Evolutionary conservation across 2,329 filamentous ascomycete species (phyloP).

Genomic region (Beauveria rudraprayagi): DNA sequence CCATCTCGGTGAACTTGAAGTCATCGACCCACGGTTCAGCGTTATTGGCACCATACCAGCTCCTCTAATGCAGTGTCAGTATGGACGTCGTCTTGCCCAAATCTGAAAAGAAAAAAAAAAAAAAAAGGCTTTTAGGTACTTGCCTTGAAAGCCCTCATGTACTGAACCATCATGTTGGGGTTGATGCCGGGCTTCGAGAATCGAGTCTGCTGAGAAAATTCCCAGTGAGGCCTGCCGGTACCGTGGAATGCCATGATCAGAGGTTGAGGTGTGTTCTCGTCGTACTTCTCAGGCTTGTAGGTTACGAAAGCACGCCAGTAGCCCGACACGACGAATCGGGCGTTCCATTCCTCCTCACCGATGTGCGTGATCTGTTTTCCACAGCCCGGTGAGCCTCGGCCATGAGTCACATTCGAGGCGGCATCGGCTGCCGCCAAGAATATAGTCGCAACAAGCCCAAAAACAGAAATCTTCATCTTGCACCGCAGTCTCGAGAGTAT

Average conservation of each 20-base stretch:
- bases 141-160: slow-evolving; percentile 33
- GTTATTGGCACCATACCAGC: slow-evolving; percentile 29
- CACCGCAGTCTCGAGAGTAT: too few relatives aligned
- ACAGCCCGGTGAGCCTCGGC: neutral
- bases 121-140: neutral
- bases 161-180: slow-evolving; percentile 26
- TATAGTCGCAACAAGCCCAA: neutral
- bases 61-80: slow-evolving; percentile 18
- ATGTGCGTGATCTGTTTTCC: neutral
- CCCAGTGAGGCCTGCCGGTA: neutral
- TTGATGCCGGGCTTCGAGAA: neutral
- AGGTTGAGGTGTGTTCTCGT: neutral
- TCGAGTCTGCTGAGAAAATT: neutral
- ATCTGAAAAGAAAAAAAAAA: neutral
- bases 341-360: neutral
- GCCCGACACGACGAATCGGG: neutral
- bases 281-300: neutral
- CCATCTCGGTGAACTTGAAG: slow-evolving; percentile 30
- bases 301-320: neutral
- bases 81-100: too few relatives aligned
- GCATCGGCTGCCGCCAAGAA: neutral
- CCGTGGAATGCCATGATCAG: neutral
- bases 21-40: slow-evolving; percentile 28
- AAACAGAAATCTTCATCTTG: neutral
- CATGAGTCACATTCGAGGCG: neutral